Evolutionary conservation across 306 rosid species (phyloP).

Genomic region (Senna tora): DNA sequence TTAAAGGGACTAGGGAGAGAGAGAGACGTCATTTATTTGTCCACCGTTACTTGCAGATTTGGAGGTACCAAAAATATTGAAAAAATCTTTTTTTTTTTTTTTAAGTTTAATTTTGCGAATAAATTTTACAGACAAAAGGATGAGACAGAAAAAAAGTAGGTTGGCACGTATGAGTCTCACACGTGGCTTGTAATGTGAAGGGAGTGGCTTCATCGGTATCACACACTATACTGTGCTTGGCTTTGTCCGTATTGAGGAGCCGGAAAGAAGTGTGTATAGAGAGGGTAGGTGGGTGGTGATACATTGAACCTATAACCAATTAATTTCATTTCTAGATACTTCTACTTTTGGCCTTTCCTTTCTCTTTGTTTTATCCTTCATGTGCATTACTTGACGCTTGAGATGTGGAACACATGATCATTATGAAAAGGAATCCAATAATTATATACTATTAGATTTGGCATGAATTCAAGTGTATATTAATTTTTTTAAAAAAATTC

Average conservation of each 20-base stretch:
- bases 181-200: constrained; percentile 10
- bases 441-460: too few species aligned
- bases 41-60: constrained; percentile 19
- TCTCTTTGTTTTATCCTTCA: not conserved
- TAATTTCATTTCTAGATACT: constrained; percentile 22
- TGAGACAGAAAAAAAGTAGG: not conserved
- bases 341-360: not conserved
- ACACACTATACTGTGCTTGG: not conserved
- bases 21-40: constrained; percentile 23
- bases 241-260: constrained; percentile 13
- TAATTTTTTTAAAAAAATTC: too few species aligned
- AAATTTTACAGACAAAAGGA: too few species aligned
- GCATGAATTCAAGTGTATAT: too few species aligned
- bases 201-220: constrained; percentile 13
- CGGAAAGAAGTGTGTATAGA: constrained; percentile 22
- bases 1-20: too few species aligned
- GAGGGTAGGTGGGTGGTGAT: not conserved
- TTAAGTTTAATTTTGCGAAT: too few species aligned
- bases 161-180: not conserved
- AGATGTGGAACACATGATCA: not conserved
- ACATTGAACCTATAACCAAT: constrained; percentile 30
- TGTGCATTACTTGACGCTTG: not conserved
- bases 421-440: not conserved
- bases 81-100: too few species aligned
- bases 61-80: constrained; percentile 1